Evolutionary conservation across 805 yeast genomes (phyloP).

Genomic region (Yamadazyma kitorensis): DNA sequence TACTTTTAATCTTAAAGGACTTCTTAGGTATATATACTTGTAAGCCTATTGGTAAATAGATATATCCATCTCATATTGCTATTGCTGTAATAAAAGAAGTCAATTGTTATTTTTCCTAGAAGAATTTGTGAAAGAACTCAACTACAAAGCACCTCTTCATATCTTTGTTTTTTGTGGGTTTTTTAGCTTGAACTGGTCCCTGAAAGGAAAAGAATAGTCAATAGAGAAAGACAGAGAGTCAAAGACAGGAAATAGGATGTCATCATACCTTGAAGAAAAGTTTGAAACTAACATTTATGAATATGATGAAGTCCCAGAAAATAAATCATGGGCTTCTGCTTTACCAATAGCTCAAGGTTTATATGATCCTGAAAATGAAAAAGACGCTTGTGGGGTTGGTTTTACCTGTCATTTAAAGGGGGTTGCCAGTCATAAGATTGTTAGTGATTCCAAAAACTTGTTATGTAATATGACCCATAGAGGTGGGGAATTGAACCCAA

Average conservation of each 20-base stretch:
- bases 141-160: too few relatives aligned
- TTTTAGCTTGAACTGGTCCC: too few relatives aligned
- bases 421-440: conserved; percentile 80
- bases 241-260: conserved; percentile 16
- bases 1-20: too few relatives aligned
- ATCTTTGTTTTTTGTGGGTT: too few relatives aligned
- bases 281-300: conserved; percentile 46
- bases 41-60: too few relatives aligned
- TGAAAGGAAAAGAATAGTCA: too few relatives aligned
- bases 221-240: neutral
- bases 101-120: too few relatives aligned
- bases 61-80: too few relatives aligned
- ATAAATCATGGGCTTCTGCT: conserved; percentile 89
- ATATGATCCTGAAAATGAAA: conserved; percentile 90
- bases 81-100: too few relatives aligned
- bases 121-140: too few relatives aligned
- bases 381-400: conserved; percentile 99
- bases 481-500: conserved; percentile 97
- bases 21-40: too few relatives aligned
- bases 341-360: conserved; percentile 85
- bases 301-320: conserved; percentile 74
- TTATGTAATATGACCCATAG: conserved; percentile 98
- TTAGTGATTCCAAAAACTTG: conserved; percentile 82
- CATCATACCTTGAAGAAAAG: conserved; percentile 39
- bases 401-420: conserved; percentile 95